Base-by-base conservation (phyloP, 495 filamentous ascomycete genomes). In the Hyaloscypha variabilis region DNA sequence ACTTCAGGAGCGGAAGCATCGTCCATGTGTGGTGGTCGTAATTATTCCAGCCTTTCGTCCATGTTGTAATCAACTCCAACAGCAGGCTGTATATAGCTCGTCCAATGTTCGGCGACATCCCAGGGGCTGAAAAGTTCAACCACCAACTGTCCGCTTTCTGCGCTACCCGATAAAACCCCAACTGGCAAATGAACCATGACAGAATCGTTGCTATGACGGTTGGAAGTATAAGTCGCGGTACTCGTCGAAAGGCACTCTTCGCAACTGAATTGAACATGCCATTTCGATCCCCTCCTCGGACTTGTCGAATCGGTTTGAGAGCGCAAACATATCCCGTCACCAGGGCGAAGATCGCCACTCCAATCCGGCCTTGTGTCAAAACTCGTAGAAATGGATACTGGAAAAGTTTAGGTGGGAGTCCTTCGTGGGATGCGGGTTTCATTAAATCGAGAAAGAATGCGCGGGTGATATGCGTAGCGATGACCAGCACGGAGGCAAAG, bases 21-120 rank as follows among this genome's bases (percentile, higher is more conserved):
- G 88, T 87, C 88, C 88, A 90, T 69, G 88, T 86, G 55, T 89
- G 85, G 29, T 81, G 82, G 67, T 89, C 88, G 67, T 88, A 90
- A 21, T 77, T 74, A 73, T 86, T 87, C 63, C 76, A 81, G 5
- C 80, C 81, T n/a, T 74, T 79, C 11, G 84, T 83, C 87, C 87
- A 90, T 1, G 82, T 84, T 24, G 75, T 77, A 19, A 85, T 73
- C 58, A 86, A 78, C 65, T 81, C 83, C 58, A 77, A 69, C 56
- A 83, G 77, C 54, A 88, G 71, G 23, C 67, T 39, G 46, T 63
- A 61, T 24, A 80, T 60, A 51, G 78, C 67, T 56, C 74, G 65
- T 56, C 77, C 77, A 49, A 81, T 68, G 29, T 75, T 74, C 2
- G 70, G 69, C 52, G 68, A 75, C 26, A 72, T 74, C 42, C 72